Conservation (phyloP, 352 stramenopile species). For the Globisporangium takayamanum region DNA sequence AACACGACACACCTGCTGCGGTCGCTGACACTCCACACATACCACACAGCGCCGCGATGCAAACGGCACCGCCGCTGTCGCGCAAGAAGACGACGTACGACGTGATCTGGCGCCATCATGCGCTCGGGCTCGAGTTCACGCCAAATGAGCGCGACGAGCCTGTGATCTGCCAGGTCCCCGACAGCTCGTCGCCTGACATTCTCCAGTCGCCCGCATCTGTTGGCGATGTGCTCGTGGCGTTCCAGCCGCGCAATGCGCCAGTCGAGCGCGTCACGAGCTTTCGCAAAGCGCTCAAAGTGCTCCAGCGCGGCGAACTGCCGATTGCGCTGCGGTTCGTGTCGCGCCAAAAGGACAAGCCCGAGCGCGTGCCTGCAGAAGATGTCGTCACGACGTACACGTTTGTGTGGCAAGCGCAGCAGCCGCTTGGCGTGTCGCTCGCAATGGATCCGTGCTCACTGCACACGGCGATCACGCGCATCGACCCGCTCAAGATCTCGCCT, state of each 20-base stretch:
- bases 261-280: conserved; percentile 36
- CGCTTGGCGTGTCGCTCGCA: conserved; percentile 64
- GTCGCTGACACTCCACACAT: background rate
- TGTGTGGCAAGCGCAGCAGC: conserved; percentile 35
- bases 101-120: conserved; percentile 46
- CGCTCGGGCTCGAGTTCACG: conserved; percentile 66
- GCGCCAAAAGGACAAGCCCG: conserved; percentile 35
- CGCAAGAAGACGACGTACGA: conserved; percentile 32
- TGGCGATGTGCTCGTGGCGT: conserved; percentile 57
- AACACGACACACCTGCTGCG: too few species aligned
- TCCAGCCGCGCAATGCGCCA: conserved; percentile 29
- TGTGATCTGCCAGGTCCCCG: conserved; percentile 67
- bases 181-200: conserved; percentile 36
- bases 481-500: conserved; percentile 49
- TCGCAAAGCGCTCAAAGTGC: conserved; percentile 42
- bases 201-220: conserved; percentile 43
- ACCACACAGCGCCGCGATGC: conserved; percentile 1
- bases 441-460: conserved; percentile 76
- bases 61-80: background rate
- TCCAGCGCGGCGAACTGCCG: conserved; percentile 42
- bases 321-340: conserved; percentile 64
- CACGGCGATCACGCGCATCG: conserved; percentile 58
- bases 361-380: conserved; percentile 29
- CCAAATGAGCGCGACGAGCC: conserved; percentile 54
- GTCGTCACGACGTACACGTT: conserved; percentile 46